A percentile compares a stretch with the other conserved stretches of the same genome.
phyloP scores from a whole-genome alignment of 129 eudicot genomes.

The Artemisia tridentata region DNA sequence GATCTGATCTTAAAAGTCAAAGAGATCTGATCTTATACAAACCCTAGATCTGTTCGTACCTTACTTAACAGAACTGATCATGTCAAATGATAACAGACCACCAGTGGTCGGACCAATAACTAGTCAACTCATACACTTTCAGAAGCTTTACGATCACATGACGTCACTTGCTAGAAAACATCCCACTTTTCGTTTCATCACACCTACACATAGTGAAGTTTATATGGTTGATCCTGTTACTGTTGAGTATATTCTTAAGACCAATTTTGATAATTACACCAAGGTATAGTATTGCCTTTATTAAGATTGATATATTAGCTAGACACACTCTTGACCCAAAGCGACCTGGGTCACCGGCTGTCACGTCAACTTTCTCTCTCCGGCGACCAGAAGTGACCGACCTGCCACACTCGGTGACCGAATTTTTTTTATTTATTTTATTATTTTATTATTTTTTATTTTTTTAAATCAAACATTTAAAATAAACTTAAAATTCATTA shows the following conservation, averaged over 20 bases:
- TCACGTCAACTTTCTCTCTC: too few relatives aligned
- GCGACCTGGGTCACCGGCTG: too few relatives aligned
- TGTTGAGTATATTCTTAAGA: conserved; percentile 59
- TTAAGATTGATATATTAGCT: not conserved
- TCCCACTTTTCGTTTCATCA: conserved; percentile 54
- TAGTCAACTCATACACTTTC: conserved; percentile 46
- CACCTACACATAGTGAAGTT: conserved; percentile 51
- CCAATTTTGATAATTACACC: conserved; percentile 53
- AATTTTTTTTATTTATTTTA: too few relatives aligned
- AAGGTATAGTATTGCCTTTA: not conserved
- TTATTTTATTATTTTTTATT: too few relatives aligned
- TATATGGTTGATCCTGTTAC: conserved; percentile 57
- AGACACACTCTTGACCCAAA: too few relatives aligned
- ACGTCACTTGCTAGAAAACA: conserved; percentile 44
- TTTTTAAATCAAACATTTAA: too few relatives aligned
- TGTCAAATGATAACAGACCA: conserved; percentile 37
- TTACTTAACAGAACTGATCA: conserved; percentile 25
- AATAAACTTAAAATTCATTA: too few relatives aligned
- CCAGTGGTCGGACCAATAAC: conserved; percentile 57
- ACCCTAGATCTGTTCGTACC: conserved; percentile 31
- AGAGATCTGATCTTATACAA: too few relatives aligned
- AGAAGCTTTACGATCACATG: conserved; percentile 39
- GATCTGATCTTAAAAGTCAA: too few relatives aligned
- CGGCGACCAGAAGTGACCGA: too few relatives aligned
- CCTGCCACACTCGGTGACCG: too few relatives aligned